Evolutionary conservation across 2,329 filamentous ascomycete genomes (phyloP).

Genomic region (Apiospora pterosperma): DNA sequence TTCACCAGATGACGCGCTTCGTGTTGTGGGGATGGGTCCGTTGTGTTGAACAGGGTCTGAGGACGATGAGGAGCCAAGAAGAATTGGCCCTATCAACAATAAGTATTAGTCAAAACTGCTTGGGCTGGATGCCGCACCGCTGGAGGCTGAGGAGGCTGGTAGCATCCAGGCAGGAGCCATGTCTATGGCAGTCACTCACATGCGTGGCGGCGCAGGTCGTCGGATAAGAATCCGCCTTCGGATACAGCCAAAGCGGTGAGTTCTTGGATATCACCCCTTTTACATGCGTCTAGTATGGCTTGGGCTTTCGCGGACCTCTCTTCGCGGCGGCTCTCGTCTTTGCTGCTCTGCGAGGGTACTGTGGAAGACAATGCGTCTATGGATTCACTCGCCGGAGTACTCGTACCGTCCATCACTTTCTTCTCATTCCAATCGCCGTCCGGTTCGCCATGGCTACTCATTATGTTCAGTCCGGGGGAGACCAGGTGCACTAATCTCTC

Average conservation of each 20-base stretch:
- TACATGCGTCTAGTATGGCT: conserved; percentile 59
- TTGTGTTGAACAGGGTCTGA: conserved; percentile 10
- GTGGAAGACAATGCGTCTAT: not conserved
- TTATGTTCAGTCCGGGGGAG: not conserved
- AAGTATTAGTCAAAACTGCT: not conserved
- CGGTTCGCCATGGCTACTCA: not conserved
- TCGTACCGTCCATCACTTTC: not conserved
- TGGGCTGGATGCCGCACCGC: not conserved
- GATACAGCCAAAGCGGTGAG: conserved; percentile 59
- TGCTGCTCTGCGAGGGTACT: not conserved
- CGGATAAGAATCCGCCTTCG: conserved; percentile 63
- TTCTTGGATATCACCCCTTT: conserved; percentile 49
- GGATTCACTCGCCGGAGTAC: not conserved
- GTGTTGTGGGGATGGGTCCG: not conserved
- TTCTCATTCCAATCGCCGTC: not conserved
- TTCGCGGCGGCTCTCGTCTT: conserved; percentile 4
- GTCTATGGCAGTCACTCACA: conserved; percentile 57
- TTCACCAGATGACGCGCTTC: not conserved
- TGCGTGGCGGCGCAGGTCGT: conserved; percentile 66
- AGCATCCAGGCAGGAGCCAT: not conserved
- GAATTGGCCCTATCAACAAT: conserved; percentile 53
- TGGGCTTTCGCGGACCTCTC: conserved; percentile 35
- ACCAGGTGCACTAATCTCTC: not conserved
- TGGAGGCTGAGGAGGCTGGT: not conserved
- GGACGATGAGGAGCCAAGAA: conserved; percentile 42